A percentile compares a stretch with the other conserved stretches of the same genome.
These are phyloP conservation scores for Talaromyces proteolyticus DNA, from an alignment of 495 filamentous ascomycete species.

Conservation along the genomic window DNA sequence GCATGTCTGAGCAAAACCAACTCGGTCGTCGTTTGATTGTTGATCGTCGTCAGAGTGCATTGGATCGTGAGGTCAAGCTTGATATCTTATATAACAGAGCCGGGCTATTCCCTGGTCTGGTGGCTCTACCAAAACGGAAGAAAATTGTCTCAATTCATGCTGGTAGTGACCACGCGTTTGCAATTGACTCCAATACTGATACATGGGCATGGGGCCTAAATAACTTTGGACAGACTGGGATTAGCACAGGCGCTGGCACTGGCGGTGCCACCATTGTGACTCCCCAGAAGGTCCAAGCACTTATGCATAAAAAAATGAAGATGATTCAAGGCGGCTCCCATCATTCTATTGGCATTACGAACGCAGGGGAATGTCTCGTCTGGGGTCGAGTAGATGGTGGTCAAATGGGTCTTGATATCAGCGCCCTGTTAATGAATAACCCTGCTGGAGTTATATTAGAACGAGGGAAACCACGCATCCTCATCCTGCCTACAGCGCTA, in stretches of 20 bases:
- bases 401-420: conserved; percentile 50
- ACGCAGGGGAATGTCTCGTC: conserved; percentile 33
- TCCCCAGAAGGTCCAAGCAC: conserved; percentile 53
- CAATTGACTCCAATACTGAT: conserved; percentile 62
- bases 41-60: conserved; percentile 33
- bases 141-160: conserved; percentile 47
- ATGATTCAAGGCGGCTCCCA: conserved; percentile 42
- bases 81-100: conserved; percentile 24
- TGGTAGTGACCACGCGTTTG: conserved; percentile 60
- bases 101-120: conserved; percentile 61
- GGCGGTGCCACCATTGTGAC: conserved; percentile 51
- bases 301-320: conserved; percentile 40
- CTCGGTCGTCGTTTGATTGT: conserved; percentile 55
- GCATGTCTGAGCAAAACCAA: conserved; percentile 57
- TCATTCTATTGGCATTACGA: conserved; percentile 39
- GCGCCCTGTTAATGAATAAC: conserved; percentile 35
- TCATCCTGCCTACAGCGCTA: conserved; percentile 46
- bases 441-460: conserved; percentile 43
- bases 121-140: conserved; percentile 52
- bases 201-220: conserved; percentile 87
- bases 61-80: conserved; percentile 22
- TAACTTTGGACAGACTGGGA: conserved; percentile 76
- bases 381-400: conserved; percentile 50
- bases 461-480: conserved; percentile 44
- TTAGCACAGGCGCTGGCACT: conserved; percentile 62